Base-by-base conservation (phyloP, 495 filamentous ascomycete species). In the Collariella sp. region DNA sequence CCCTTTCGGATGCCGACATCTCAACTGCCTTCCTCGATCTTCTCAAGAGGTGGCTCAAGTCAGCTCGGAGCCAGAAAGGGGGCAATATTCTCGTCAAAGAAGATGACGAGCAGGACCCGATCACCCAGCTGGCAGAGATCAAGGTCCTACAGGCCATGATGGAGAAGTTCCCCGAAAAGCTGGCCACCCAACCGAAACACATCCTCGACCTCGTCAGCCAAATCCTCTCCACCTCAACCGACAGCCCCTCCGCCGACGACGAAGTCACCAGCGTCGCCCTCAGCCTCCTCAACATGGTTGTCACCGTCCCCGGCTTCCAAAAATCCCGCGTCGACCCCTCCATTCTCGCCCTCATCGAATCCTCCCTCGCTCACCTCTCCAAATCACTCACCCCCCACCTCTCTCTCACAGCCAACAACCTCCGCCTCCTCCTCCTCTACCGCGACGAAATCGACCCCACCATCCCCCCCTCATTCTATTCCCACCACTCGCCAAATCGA, bases 101-200 rank as follows among this genome's bases (percentile, higher is more conserved):
- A 40, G 70, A 70, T 1, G 64, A 64, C 7, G 57, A 70, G 4
- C 64, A 73, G 13, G 65, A 83, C n/a, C 68, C 70, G 0, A 19
- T 67, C 20, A 62, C 66, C 4, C 74, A 76, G 22, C 62, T 91
- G 2, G 65, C 78, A 20, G 77, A 82, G 55, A 77, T 83, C 5
- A 86, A 84, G 56, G 60, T 87, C 2, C 76, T 86, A 3, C 79
- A 87, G 59, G 78, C 78, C 46, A 76, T 91, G 64, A 81, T 88
- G 59, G 78, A 79, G 33, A 78, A 73, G 33, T 77, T 86, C 59
- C 79, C 84, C 29, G 80, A 85, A 19, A 83, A 81, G 50, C 76
- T 89, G n/a, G 79, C 83, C 31, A 75, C 73, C 31, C 77, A 82
- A 35, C 81, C 85, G 2, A 66, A 74, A 10, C 78, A 79, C 51